Percentiles rank a stretch among this genome's conserved stretches.
These are phyloP conservation scores for Corymbia maculata DNA, from an alignment of 345 rosid genomes.

Conservation along the genomic window DNA sequence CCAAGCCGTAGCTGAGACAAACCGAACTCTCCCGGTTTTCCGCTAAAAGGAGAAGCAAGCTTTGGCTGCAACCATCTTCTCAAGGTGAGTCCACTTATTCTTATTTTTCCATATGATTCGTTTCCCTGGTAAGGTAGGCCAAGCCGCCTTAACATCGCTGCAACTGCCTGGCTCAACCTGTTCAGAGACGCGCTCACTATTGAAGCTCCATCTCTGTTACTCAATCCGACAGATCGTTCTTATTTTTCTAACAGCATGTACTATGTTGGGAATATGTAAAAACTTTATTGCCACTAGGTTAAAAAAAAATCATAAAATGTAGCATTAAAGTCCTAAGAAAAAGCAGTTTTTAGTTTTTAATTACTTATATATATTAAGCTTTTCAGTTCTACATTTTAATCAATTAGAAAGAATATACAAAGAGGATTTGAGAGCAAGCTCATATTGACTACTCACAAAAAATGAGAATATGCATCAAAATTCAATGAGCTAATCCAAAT, in stretches of 20 bases:
- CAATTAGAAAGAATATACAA: neutral
- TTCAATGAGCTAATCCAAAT: neutral
- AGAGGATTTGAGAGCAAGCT: neutral
- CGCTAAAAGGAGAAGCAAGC: slow-evolving; percentile 53
- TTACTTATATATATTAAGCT: neutral
- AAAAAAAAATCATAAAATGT: neutral
- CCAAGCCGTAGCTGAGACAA: slow-evolving; percentile 42
- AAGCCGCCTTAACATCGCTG: slow-evolving; percentile 68
- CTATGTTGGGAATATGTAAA: neutral
- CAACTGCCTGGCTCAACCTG: slow-evolving; percentile 59
- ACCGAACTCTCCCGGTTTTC: slow-evolving; percentile 47
- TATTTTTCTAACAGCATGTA: neutral
- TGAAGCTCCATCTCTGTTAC: neutral
- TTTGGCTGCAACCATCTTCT: slow-evolving; percentile 85
- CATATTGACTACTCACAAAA: neutral
- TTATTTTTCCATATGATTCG: slow-evolving; percentile 54
- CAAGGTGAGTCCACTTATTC: slow-evolving; percentile 65
- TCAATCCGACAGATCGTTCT: neutral
- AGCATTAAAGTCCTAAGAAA: neutral
- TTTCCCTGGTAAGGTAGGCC: slow-evolving; percentile 66
- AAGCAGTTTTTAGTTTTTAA: neutral
- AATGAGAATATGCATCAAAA: neutral
- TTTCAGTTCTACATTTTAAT: neutral
- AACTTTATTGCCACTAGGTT: neutral
- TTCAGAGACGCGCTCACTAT: neutral